Evolutionary conservation across 345 rosid genomes (phyloP), one percentile per base, ranked within the genome.

Genomic region (Ceriops tagal): DNA sequence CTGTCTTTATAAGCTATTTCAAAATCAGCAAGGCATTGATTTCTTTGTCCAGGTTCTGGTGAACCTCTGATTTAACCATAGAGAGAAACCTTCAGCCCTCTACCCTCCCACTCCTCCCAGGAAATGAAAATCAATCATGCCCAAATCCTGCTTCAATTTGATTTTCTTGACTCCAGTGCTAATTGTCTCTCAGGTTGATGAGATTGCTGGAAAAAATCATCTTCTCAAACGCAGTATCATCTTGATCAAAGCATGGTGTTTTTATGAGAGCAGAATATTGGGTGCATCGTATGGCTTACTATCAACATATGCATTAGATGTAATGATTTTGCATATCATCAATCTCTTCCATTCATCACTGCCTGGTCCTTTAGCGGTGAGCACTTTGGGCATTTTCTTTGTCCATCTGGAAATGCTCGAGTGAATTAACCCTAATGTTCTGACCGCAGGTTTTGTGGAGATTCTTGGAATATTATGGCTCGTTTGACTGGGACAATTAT

Each of bases 401-500:
- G 4, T 47, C 57, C 64, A 10, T 59, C 47, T 32, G 57, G 63
- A 37, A 34, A 35, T 27, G 16, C 32, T 51, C 20, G 8, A 51
- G 58, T 58, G 39, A 53, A 24, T 21, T 65, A 28, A 52, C 62
- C 39, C 52, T 21, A 18, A 18, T 55, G n/a, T 13, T 74, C 27
- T 53, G 46, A 62, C 66, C 72, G 11, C 76, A 95, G 97, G 99
- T 92, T 52, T 79, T 95, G 37, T 83, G 84, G 74, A 90, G 81
- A 77, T 92, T 92, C 82, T 83, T 92, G 89, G 96, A 95, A 65
- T 89, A 87, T 82, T 95, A 86, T 73, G 90, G 98, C 90, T 86
- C 89, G 78, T 92, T 96, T 62, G 98, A 96, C 70, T 96, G 99
- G 96, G 95, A 90, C 67, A 92, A 84, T 67, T 90, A 85, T 64